A percentile compares a stretch with the other conserved stretches of the same genome.
Evolutionary conservation across 148 eudicot species (phyloP).

Genomic region (Oxyria digyna): DNA sequence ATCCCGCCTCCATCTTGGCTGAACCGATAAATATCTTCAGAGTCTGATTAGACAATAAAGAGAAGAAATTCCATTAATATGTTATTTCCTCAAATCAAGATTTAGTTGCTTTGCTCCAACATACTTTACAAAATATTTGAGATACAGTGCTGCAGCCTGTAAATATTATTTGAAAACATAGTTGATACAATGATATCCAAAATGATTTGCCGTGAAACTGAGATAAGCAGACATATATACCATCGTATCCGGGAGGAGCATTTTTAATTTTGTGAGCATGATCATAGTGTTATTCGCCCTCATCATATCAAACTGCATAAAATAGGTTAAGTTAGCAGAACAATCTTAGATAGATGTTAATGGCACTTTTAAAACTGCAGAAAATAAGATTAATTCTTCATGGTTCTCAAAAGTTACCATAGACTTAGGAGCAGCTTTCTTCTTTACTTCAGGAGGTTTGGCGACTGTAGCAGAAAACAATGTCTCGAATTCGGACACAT

Average conservation of each 20-base stretch:
- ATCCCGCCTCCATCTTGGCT: slow-evolving; percentile 66
- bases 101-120: not conserved
- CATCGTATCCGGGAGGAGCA: slow-evolving; percentile 98
- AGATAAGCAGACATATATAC: slow-evolving; percentile 34
- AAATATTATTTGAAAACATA: not conserved
- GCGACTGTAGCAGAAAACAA: slow-evolving; percentile 78
- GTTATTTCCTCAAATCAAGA: not conserved
- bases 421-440: slow-evolving; percentile 73
- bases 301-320: slow-evolving; percentile 65
- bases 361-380: not conserved
- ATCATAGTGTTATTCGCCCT: slow-evolving; percentile 91
- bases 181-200: not conserved
- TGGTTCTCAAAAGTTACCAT: slow-evolving; percentile 39
- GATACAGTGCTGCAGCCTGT: slow-evolving; percentile 92
- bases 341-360: not conserved
- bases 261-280: slow-evolving; percentile 94
- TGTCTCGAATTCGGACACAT: slow-evolving; percentile 80
- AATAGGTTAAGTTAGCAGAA: not conserved
- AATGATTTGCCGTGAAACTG: not conserved
- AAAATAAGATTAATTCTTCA: not conserved
- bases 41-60: slow-evolving; percentile 29
- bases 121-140: slow-evolving; percentile 65
- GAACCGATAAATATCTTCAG: slow-evolving; percentile 47
- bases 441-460: slow-evolving; percentile 55
- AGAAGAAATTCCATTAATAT: not conserved